Percentiles rank a stretch among this genome's conserved stretches.
These are phyloP conservation scores for Rhodotorula sp. DNA, from an alignment of 1,284 basidiomycete genomes.

Conservation along the genomic window DNA sequence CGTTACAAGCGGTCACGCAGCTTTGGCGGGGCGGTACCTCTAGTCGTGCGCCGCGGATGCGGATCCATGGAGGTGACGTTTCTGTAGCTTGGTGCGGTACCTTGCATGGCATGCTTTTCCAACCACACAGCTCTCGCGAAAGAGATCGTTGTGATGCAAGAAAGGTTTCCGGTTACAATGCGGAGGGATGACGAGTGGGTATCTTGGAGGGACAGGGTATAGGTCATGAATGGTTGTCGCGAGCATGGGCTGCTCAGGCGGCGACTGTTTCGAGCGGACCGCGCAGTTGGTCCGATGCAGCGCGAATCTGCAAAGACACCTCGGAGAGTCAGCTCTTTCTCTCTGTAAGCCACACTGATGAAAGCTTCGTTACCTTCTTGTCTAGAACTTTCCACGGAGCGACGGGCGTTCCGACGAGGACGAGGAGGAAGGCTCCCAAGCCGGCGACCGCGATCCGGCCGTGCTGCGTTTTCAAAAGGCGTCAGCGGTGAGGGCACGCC, in stretches of 20 bases:
- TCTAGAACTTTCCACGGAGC: constrained; percentile 39
- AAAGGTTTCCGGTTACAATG: background rate
- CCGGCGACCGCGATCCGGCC: constrained; percentile 23
- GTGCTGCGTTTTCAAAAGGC: constrained; percentile 9
- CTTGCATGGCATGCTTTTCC: too few species aligned
- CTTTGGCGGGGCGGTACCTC: too few species aligned
- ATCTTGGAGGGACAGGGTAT: background rate
- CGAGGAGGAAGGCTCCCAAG: constrained; percentile 29
- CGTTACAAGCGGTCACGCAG: too few species aligned
- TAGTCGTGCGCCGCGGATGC: too few species aligned
- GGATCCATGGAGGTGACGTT: too few species aligned
- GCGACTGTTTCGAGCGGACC: constrained; percentile 7
- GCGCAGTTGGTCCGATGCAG: constrained; percentile 1
- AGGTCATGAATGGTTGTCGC: background rate
- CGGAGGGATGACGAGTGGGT: background rate
- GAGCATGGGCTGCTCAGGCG: background rate
- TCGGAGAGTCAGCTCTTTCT: too few species aligned
- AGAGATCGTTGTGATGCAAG: too few species aligned
- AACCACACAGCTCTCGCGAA: too few species aligned
- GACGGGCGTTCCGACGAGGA: constrained; percentile 28
- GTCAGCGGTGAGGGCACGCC: background rate
- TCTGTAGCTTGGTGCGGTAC: too few species aligned
- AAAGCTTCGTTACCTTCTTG: constrained; percentile 27
- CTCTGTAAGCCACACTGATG: too few species aligned
- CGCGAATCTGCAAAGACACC: constrained; percentile 2